Evolutionary conservation across 805 yeast species (phyloP), one percentile per base, ranked within the genome.

Genomic region (Maudiozyma saulgeensis): DNA sequence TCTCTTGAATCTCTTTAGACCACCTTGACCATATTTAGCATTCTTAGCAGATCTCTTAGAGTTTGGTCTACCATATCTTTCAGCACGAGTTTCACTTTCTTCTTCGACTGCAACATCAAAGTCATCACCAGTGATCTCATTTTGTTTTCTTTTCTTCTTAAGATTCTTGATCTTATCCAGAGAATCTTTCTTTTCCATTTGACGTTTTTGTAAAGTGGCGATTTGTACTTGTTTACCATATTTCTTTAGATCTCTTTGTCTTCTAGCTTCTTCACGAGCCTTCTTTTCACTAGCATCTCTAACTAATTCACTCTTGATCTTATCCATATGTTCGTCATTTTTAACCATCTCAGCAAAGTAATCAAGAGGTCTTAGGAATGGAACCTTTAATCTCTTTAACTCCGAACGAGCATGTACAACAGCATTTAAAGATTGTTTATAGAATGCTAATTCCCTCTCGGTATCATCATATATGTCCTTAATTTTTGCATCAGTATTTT

Each of bases 331-430:
- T 67, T 88, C 96, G 68, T 93, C 99, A 48, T 90, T 83, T 73
- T 93, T 93, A 52, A 89, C 87, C 99, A 93, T 93, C 70, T 93
- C 99, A 18, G 99, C 99, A 71, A 93, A 93, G 68, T 87, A 93
- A 66, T 93, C 99, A 61, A 79, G 72, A 37, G 99, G 99, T 68
- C 99, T 80, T 28, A 95, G 76, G 67, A 93, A 93, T 52, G 96
- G 88, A 32, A 91, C 81, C 62, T 83, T 82, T 56, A 86, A 76
- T 61, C 81, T 81, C 45, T 81, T 70, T 41, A 86, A 72, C 48
- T 78, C 77, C 44, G 75, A 66, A 61, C 91, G 82, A 25, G 86
- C 96, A 57, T 76, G 79, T 46, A 76, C 69, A 28, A 86, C 93
- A 4, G 97, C 95, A 47, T 79, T 84, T 50, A 93, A 77, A 6